Percentiles rank a stretch among this genome's conserved stretches.
phyloP scores from a whole-genome alignment of 2,329 filamentous ascomycete species.

The Penicillium sp. region DNA sequence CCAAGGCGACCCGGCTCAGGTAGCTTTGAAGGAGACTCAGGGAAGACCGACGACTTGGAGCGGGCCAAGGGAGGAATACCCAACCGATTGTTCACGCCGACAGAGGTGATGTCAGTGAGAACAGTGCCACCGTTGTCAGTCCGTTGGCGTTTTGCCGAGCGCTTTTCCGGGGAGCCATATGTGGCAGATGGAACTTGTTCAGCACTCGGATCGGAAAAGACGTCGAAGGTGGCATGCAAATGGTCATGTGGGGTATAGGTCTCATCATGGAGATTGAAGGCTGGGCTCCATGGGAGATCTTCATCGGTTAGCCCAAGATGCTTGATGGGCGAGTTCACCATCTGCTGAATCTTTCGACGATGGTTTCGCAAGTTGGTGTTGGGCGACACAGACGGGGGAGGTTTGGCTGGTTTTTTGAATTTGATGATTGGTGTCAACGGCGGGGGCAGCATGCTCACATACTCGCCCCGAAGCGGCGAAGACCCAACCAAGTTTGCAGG shows the following conservation, averaged over 20 bases:
- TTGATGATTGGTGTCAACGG: constrained; percentile 82
- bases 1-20: constrained; percentile 33
- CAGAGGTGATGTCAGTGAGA: constrained; percentile 47
- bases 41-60: constrained; percentile 36
- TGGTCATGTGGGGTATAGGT: constrained; percentile 37
- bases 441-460: constrained; percentile 61
- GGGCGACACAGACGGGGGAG: constrained; percentile 78
- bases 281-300: constrained; percentile 47
- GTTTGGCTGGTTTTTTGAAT: constrained; percentile 65
- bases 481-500: constrained; percentile 52
- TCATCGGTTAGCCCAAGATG: constrained; percentile 42
- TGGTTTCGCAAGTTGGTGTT: constrained; percentile 90
- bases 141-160: constrained; percentile 50
- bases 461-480: constrained; percentile 63
- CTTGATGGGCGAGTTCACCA: constrained; percentile 73
- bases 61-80: constrained; percentile 35
- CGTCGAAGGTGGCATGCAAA: constrained; percentile 54
- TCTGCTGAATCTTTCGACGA: constrained; percentile 73
- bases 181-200: constrained; percentile 40
- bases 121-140: constrained; percentile 50
- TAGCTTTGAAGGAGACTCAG: constrained; percentile 42
- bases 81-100: constrained; percentile 36
- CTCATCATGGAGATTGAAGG: constrained; percentile 53
- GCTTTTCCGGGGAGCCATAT: constrained; percentile 56
- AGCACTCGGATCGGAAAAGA: constrained; percentile 50